Conservation (phyloP, 2,329 filamentous ascomycete species). For the Beauveria sp. region DNA sequence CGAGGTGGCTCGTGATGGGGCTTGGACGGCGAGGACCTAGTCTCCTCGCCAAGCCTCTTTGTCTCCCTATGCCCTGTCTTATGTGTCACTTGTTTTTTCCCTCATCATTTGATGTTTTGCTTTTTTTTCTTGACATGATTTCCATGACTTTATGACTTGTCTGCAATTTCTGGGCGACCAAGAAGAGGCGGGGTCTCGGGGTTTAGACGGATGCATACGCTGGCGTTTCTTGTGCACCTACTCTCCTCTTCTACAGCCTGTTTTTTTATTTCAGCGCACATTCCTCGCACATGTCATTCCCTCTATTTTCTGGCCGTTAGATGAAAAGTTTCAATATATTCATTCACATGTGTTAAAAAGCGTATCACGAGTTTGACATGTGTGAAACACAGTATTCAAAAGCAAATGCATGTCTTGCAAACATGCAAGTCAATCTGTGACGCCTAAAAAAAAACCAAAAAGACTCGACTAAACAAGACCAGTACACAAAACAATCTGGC, state of each 20-base stretch:
- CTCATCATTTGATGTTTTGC: not conserved
- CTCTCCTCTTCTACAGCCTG: not conserved
- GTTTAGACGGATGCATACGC: conserved; percentile 1
- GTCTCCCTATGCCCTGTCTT: not conserved
- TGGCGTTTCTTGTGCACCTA: not conserved
- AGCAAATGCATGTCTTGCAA: not conserved
- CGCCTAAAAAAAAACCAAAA: too few relatives aligned
- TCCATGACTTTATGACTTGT: not conserved
- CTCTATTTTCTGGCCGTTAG: not conserved
- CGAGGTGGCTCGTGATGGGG: conserved; percentile 5
- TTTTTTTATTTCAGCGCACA: not conserved
- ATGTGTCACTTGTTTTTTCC: not conserved
- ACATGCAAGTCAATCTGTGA: not conserved
- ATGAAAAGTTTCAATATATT: not conserved
- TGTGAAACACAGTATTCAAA: not conserved
- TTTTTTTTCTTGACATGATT: not conserved
- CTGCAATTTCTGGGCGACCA: not conserved
- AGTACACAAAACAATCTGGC: not conserved
- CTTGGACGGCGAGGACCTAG: conserved; percentile 8
- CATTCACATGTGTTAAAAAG: not conserved
- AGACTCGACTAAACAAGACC: not conserved
- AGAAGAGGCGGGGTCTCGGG: not conserved
- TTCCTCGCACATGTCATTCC: too few relatives aligned
- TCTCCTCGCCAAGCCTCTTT: not conserved
- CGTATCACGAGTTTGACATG: not conserved